These are phyloP conservation scores for Elongisporangium anandrum DNA, from an alignment of 352 stramenopile genomes.

Conservation along the genomic window DNA sequence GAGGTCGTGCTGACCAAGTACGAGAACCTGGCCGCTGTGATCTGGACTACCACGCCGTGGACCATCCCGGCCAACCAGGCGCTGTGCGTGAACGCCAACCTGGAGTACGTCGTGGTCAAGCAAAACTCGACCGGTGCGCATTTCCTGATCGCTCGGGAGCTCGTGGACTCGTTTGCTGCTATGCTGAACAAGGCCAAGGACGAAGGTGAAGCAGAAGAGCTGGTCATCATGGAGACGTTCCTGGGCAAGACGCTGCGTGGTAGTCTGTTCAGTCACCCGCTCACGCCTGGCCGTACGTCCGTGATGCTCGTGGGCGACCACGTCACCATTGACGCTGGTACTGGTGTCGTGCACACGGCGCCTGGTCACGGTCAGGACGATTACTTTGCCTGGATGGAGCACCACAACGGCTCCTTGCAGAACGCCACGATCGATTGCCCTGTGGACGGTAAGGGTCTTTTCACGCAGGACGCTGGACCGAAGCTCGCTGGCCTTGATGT, in stretches of 20 bases:
- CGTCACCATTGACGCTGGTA: constrained; percentile 97
- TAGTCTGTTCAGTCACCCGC: constrained; percentile 85
- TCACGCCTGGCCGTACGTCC: constrained; percentile 77
- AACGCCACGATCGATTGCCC: constrained; percentile 50
- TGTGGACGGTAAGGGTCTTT: constrained; percentile 59
- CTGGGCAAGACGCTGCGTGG: constrained; percentile 48
- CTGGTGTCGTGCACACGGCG: constrained; percentile 98
- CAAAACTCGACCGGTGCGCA: constrained; percentile 20
- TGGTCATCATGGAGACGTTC: constrained; percentile 63
- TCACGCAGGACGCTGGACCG: constrained; percentile 90
- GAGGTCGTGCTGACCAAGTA: constrained; percentile 30
- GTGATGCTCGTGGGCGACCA: constrained; percentile 94
- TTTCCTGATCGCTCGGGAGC: constrained; percentile 60
- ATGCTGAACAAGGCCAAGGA: constrained; percentile 10
- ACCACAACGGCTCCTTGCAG: constrained; percentile 23
- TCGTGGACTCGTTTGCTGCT: constrained; percentile 41
- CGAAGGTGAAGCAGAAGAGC: constrained; percentile 7
- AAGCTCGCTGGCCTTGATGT: constrained; percentile 89
- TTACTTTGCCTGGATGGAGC: constrained; percentile 73
- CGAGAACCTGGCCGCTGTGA: constrained; percentile 55
- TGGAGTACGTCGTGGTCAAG: constrained; percentile 93
- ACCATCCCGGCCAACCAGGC: constrained; percentile 97
- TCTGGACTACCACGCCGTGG: constrained; percentile 99
- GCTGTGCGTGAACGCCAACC: constrained; percentile 93
- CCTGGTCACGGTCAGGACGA: constrained; percentile 98